Base-by-base conservation (phyloP, 2,329 filamentous ascomycete genomes). In the Aspergillus fijiensis region DNA sequence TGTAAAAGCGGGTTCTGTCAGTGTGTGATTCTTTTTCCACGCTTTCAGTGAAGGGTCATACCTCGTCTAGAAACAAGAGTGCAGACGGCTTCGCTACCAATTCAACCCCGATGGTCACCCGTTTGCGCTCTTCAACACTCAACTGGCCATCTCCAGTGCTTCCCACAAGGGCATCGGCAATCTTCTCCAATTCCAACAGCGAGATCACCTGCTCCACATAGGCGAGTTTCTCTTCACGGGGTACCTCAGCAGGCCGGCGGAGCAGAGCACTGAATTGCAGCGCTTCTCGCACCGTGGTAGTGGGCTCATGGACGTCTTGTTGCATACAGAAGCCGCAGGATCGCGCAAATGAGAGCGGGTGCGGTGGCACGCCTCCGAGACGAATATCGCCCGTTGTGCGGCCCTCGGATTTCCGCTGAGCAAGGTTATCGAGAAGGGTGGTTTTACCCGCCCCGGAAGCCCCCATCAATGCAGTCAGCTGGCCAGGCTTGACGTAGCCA, bases 91-190 rank as follows among this genome's bases (percentile, higher is more conserved):
- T 96, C 4, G 93, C 92, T 45, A 91, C 92, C 23, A 97, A 84
- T 73, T 97, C 93, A 31, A 97, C 92, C 72, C 92, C 93, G 63
- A 97, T 96, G 0, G 92, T 96, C 5, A 96, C 81, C 63, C 91
- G 88, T 70, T 87, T 87, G 10, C 19, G 19, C 19, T 19, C 19
- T 68, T 87, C 85, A 48, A 84, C 80, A 59, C 84, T 84, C 51
- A 84, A 74, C 69, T 35, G 33, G 11, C 82, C 92, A 79, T 94
- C 90, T 49, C 92, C 92, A 0, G 90, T 91, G 19, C 91, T 87
- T 79, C 92, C 92, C 56, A 96, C 90, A 55, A 96, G 83, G 7
- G 92, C 92, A 69, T 95, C 91, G 16, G 91, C 90, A 68, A 94
- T 96, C 55, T 91, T 87, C 60, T 91, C 82, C 92, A 96, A 96